These are phyloP conservation scores for Plasmodium billcollinsi DNA, from an alignment of 169 alveolate species.

Conservation along the genomic window DNA sequence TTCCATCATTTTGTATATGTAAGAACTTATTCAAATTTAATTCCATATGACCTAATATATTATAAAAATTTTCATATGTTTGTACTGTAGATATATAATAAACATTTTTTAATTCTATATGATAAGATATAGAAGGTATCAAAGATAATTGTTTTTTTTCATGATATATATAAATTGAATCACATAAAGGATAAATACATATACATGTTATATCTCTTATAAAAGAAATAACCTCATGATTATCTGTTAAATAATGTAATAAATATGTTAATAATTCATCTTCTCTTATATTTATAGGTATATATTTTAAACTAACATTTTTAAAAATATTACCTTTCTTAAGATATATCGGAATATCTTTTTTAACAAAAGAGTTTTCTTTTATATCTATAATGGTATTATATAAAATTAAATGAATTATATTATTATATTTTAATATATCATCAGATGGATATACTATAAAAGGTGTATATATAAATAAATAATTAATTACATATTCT, in stretches of 20 bases:
- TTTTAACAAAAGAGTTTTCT: constrained; percentile 54
- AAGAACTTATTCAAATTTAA: constrained; percentile 26
- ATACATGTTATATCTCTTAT: constrained; percentile 64
- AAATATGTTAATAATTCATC: constrained; percentile 46
- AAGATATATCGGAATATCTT: constrained; percentile 28
- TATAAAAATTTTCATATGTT: constrained; percentile 47
- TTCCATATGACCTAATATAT: constrained; percentile 30
- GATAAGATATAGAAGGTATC: constrained; percentile 54
- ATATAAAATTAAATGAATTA: constrained; percentile 31
- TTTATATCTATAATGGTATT: constrained; percentile 56
- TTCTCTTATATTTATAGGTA: constrained; percentile 50
- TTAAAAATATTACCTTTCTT: constrained; percentile 42
- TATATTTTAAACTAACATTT: constrained; percentile 35
- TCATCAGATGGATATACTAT: constrained; percentile 32
- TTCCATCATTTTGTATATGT: not conserved
- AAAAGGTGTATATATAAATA: constrained; percentile 47
- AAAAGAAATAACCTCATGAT: constrained; percentile 32
- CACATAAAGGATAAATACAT: constrained; percentile 65
- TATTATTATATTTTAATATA: not conserved
- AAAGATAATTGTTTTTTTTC: constrained; percentile 41
- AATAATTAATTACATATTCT: constrained; percentile 43
- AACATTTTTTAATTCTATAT: constrained; percentile 33
- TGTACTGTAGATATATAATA: constrained; percentile 58
- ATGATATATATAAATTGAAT: constrained; percentile 43
- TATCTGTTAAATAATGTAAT: constrained; percentile 50